These are phyloP conservation scores for Pichia sporocuriosa DNA, from an alignment of 805 yeast species.

Conservation along the genomic window DNA sequence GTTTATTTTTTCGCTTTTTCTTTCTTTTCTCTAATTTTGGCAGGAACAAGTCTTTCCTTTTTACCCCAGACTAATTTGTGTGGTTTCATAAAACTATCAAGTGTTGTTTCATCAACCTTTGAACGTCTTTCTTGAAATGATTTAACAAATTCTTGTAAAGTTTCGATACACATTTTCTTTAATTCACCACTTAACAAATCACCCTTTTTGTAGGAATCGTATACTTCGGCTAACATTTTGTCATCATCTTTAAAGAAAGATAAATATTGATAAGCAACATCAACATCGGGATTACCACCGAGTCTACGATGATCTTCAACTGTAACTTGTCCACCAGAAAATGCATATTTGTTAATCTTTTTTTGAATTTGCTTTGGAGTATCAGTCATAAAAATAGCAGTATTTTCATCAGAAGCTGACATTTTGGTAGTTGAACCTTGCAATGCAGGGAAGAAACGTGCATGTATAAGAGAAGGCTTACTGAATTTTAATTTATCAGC, in stretches of 20 bases:
- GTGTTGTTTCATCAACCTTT: conserved; percentile 50
- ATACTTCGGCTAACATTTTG: conserved; percentile 55
- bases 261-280: conserved; percentile 89
- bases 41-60: conserved; percentile 66
- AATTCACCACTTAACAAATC: conserved; percentile 87
- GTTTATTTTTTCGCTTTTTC: conserved; percentile 18
- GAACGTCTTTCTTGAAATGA: conserved; percentile 78
- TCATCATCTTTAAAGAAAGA: conserved; percentile 89
- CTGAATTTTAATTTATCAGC: conserved; percentile 86
- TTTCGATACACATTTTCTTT: conserved; percentile 79
- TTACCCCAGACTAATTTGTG: conserved; percentile 74
- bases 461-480: conserved; percentile 88
- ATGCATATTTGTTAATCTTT: conserved; percentile 93
- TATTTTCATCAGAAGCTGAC: conserved; percentile 89
- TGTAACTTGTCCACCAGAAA: conserved; percentile 86
- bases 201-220: conserved; percentile 67
- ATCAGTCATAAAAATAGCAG: conserved; percentile 94
- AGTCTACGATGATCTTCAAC: conserved; percentile 82
- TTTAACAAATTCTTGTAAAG: conserved; percentile 70
- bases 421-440: conserved; percentile 95
- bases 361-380: conserved; percentile 86
- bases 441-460: conserved; percentile 95
- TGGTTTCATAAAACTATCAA: conserved; percentile 73
- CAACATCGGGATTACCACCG: conserved; percentile 95
- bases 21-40: conserved; percentile 47